Conservation (phyloP, 2,329 filamentous ascomycete species). For the Aspergillus arachidicola region DNA sequence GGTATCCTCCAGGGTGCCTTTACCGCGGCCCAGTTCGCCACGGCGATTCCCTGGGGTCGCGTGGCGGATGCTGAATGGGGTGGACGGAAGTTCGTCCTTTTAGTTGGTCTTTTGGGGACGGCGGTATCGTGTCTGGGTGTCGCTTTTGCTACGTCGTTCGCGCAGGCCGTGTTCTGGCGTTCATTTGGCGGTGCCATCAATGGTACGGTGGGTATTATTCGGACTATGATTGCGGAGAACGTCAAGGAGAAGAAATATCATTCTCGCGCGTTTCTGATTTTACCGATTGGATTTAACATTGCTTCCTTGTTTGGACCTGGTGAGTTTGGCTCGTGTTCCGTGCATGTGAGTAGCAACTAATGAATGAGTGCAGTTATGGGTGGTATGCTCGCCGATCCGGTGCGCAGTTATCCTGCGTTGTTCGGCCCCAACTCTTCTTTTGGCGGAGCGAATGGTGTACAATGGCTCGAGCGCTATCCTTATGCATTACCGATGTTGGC, state of each 20-base stretch:
- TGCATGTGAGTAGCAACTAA: conserved; percentile 36
- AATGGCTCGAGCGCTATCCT: conserved; percentile 65
- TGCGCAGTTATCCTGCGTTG: conserved; percentile 61
- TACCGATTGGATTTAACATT: conserved; percentile 69
- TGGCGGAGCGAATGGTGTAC: conserved; percentile 57
- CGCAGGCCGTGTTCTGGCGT: conserved; percentile 66
- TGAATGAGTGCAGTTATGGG: conserved; percentile 53
- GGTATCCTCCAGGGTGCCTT: conserved; percentile 77
- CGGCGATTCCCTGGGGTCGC: conserved; percentile 78
- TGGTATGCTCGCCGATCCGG: conserved; percentile 68
- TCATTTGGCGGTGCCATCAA: conserved; percentile 69
- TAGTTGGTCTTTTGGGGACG: conserved; percentile 74
- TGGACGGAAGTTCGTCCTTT: conserved; percentile 75
- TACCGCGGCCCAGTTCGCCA: conserved; percentile 77
- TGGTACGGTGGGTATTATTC: conserved; percentile 72
- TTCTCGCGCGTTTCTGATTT: conserved; percentile 58
- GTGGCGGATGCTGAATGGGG: conserved; percentile 63
- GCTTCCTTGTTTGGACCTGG: conserved; percentile 56
- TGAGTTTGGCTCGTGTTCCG: conserved; percentile 45
- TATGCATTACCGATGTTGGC: conserved; percentile 71
- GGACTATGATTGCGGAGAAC: conserved; percentile 72
- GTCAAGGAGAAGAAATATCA: conserved; percentile 68
- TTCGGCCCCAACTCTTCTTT: conserved; percentile 64
- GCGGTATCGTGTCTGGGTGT: conserved; percentile 67
- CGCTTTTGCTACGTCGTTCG: conserved; percentile 67